A percentile compares a stretch with the other conserved stretches of the same genome.
phyloP scores from a whole-genome alignment of 2,329 filamentous ascomycete species.

The Phyllosticta capitalensis region DNA sequence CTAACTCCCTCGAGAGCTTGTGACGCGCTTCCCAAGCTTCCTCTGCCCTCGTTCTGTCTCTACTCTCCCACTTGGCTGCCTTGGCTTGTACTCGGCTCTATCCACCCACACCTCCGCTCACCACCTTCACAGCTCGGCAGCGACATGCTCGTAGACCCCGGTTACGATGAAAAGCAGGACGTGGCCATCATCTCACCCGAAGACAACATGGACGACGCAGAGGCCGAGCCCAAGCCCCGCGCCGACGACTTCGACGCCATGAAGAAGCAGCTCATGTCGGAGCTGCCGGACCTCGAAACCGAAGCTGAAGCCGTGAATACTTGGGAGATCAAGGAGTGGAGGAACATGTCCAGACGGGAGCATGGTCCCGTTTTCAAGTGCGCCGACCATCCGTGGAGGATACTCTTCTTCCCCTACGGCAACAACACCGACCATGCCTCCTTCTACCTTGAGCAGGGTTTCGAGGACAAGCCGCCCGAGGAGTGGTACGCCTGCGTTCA shows the following conservation, averaged over 20 bases:
- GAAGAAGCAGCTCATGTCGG: constrained; percentile 67
- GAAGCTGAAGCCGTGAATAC: constrained; percentile 67
- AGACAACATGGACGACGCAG: constrained; percentile 46
- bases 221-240: constrained; percentile 42
- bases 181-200: constrained; percentile 55
- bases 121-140: constrained; percentile 41
- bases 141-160: constrained; percentile 55
- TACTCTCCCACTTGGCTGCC: constrained; percentile 6
- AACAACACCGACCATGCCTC: constrained; percentile 92
- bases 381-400: constrained; percentile 83
- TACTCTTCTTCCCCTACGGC: constrained; percentile 89
- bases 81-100: not conserved
- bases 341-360: constrained; percentile 63
- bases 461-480: constrained; percentile 69
- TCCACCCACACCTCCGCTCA: constrained; percentile 4
- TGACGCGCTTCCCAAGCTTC: constrained; percentile 12
- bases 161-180: constrained; percentile 52
- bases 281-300: constrained; percentile 69
- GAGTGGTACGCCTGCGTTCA: constrained; percentile 97
- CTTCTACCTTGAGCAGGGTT: constrained; percentile 93
- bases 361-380: constrained; percentile 84
- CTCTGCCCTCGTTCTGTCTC: constrained; percentile 12
- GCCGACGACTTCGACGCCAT: constrained; percentile 69
- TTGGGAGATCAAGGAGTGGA: constrained; percentile 85
- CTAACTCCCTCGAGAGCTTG: not conserved